phyloP scores from a whole-genome alignment of 2,329 filamentous ascomycete species.

The Diplocarpon rosae region DNA sequence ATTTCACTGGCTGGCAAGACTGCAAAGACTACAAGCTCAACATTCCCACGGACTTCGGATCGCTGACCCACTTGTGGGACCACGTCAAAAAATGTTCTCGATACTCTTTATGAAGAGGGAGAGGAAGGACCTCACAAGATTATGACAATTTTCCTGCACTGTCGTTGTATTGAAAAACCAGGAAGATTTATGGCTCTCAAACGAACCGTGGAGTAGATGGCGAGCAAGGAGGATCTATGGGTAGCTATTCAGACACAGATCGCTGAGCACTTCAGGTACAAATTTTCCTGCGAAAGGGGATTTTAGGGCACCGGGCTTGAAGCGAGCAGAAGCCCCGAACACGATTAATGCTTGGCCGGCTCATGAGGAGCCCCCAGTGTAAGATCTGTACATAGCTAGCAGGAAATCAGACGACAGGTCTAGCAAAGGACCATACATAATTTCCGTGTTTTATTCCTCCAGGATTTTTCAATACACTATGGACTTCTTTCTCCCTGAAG shows the following conservation, averaged over 20 bases:
- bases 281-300: conserved; percentile 19
- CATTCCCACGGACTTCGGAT: conserved; percentile 19
- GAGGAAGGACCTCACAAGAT: conserved; percentile 36
- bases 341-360: conserved; percentile 16
- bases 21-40: conserved; percentile 35
- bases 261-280: conserved; percentile 35
- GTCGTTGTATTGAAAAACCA: conserved; percentile 40
- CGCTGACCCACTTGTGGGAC: conserved; percentile 19
- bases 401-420: neutral
- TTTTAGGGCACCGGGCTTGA: conserved; percentile 17
- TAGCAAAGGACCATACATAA: no score
- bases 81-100: conserved; percentile 41
- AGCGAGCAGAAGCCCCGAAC: conserved; percentile 16
- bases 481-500: no score
- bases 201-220: conserved; percentile 43
- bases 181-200: conserved; percentile 39
- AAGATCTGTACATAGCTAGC: neutral
- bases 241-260: conserved; percentile 42
- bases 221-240: conserved; percentile 41
- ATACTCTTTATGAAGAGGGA: conserved; percentile 39
- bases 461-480: no score
- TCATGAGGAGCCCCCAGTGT: conserved; percentile 17
- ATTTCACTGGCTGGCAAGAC: conserved; percentile 25
- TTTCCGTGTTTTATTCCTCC: no score
- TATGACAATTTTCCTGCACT: conserved; percentile 46